phyloP scores from a whole-genome alignment of 2,329 filamentous ascomycete genomes.

The Fusarium poae region DNA sequence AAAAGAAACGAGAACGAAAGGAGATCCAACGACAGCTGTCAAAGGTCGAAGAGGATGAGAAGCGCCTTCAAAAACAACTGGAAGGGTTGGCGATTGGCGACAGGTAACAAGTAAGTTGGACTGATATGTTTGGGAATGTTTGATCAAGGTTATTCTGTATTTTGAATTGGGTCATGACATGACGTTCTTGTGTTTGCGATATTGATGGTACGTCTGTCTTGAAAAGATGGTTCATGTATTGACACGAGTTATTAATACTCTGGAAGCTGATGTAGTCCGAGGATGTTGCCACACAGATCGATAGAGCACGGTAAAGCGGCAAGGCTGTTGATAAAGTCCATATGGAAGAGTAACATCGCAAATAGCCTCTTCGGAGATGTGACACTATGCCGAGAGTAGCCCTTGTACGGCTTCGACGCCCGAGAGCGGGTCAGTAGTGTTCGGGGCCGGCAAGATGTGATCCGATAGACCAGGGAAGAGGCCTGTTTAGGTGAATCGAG shows the following conservation, averaged over 20 bases:
- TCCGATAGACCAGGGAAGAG: slow-evolving; percentile 13
- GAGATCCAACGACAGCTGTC: neutral
- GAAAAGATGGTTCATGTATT: neutral
- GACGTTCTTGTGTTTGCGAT: neutral
- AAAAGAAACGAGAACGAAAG: neutral
- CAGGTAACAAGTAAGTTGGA: neutral
- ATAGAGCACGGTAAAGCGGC: neutral
- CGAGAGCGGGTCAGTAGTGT: slow-evolving; percentile 33
- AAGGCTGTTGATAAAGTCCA: neutral
- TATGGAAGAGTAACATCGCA: neutral
- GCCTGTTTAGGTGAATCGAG: neutral
- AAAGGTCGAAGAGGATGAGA: neutral
- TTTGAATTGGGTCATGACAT: neutral
- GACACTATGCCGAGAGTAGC: slow-evolving; percentile 28
- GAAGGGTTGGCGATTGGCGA: neutral
- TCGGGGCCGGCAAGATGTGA: slow-evolving; percentile 17
- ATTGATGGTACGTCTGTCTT: neutral
- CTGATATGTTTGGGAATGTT: neutral
- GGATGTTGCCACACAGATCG: neutral
- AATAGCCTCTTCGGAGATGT: neutral
- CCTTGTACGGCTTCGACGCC: slow-evolving; percentile 28
- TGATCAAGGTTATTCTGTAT: neutral
- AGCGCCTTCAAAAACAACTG: neutral
- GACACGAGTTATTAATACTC: neutral
- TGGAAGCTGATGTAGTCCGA: neutral